Evolutionary conservation across 768 basidiomycete species (phyloP).

Genomic region (Pleurotus citrinopileatus): DNA sequence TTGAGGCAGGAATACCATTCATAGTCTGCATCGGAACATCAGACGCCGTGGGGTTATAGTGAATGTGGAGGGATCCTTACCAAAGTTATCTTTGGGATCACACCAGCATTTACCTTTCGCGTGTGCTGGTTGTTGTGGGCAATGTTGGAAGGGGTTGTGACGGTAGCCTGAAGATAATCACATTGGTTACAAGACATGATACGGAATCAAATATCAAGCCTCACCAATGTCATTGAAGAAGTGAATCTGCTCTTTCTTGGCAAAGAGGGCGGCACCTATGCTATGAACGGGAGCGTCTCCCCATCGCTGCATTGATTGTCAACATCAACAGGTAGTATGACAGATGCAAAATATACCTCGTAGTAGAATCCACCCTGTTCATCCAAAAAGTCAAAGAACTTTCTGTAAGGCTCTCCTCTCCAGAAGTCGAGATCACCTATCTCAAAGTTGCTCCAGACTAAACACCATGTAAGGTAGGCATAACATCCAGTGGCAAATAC

Average conservation of each 20-base stretch:
- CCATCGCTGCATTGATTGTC: slow-evolving; percentile 57
- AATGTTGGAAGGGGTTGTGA: slow-evolving; percentile 94
- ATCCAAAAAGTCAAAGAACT: slow-evolving; percentile 84
- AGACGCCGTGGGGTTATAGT: slow-evolving; percentile 8
- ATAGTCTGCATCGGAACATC: slow-evolving; percentile 45
- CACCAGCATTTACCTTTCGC: slow-evolving; percentile 85
- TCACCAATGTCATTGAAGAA: slow-evolving; percentile 92
- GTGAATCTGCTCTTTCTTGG: slow-evolving; percentile 85
- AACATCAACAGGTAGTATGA: neutral
- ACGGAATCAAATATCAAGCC: neutral
- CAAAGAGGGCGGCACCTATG: slow-evolving; percentile 88
- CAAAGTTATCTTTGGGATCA: slow-evolving; percentile 69
- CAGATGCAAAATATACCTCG: slow-evolving; percentile 44
- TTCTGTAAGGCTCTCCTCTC: slow-evolving; percentile 76
- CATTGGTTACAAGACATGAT: neutral
- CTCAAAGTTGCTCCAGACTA: slow-evolving; percentile 96
- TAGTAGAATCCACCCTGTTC: slow-evolving; percentile 85
- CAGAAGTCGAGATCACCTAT: slow-evolving; percentile 84
- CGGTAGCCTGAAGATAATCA: slow-evolving; percentile 53
- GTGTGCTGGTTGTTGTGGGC: slow-evolving; percentile 76
- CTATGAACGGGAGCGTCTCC: slow-evolving; percentile 91
- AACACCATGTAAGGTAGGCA: slow-evolving; percentile 5
- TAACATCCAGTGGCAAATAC: slow-evolving; percentile 10
- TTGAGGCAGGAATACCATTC: slow-evolving; percentile 90
- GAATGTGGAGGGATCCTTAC: slow-evolving; percentile 34